These are phyloP conservation scores for Malus domestica DNA, from an alignment of 306 rosid genomes.

Conservation along the genomic window ASM211411v1 NC_041803.1:1197501-1198000, in stretches of 20 bases:
- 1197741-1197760: background rate
- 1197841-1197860: background rate
- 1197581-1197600: too few species aligned
- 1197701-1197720: too few species aligned
- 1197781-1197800: background rate
- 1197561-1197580: too few species aligned
- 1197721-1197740: too few species aligned
- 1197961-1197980: slow-evolving; percentile 55
- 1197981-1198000: slow-evolving; percentile 34
- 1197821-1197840: background rate
- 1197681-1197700: too few species aligned
- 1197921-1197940: slow-evolving; percentile 60
- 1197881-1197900: slow-evolving; percentile 7
- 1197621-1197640: too few species aligned
- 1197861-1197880: background rate
- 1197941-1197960: slow-evolving; percentile 78
- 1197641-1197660: too few species aligned
- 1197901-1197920: slow-evolving; percentile 22
- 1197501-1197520: too few species aligned
- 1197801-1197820: background rate
- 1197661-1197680: too few species aligned
- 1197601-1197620: too few species aligned
- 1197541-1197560: too few species aligned
- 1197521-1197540: too few species aligned
- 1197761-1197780: background rate